Percentiles rank a stretch among this genome's conserved stretches.
Evolutionary conservation across 1,284 basidiomycete species (phyloP).

Genomic region (Pascua guehoae): DNA sequence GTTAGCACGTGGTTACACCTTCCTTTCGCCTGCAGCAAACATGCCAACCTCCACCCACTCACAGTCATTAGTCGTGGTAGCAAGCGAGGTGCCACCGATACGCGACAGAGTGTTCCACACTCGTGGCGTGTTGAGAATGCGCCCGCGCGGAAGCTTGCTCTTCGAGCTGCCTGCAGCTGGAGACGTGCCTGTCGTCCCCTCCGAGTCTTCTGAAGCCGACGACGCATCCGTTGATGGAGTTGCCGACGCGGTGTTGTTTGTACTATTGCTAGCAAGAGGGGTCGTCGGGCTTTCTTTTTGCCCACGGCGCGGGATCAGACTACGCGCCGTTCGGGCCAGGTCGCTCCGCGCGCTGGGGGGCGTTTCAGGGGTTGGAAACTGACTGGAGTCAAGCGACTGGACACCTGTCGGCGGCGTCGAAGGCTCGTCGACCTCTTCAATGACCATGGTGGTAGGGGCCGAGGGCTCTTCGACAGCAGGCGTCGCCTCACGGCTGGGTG

Average conservation of each 20-base stretch:
- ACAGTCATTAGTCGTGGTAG: too few species aligned
- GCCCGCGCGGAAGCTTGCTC: constrained; percentile 7
- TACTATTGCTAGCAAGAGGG: not conserved
- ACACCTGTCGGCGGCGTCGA: not conserved
- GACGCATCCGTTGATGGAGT: not conserved
- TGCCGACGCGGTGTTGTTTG: not conserved
- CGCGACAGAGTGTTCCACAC: constrained; percentile 5
- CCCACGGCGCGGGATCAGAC: constrained; percentile 11
- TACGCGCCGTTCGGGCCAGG: not conserved
- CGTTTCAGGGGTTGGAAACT: not conserved
- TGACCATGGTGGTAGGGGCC: constrained; percentile 1
- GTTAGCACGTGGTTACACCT: too few species aligned
- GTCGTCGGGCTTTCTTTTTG: not conserved
- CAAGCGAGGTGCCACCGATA: too few species aligned
- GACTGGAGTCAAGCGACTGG: not conserved
- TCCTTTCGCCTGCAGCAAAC: too few species aligned
- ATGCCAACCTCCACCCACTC: too few species aligned
- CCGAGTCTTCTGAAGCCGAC: constrained; percentile 5
- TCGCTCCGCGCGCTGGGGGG: not conserved
- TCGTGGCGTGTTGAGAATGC: constrained; percentile 1
- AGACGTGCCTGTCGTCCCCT: not conserved
- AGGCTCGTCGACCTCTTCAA: constrained; percentile 11
- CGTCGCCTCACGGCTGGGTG: constrained; percentile 21
- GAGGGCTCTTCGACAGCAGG: constrained; percentile 4
- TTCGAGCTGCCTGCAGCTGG: not conserved